Conservation (phyloP, 805 yeast genomes). For the Barnettozyma populi region DNA sequence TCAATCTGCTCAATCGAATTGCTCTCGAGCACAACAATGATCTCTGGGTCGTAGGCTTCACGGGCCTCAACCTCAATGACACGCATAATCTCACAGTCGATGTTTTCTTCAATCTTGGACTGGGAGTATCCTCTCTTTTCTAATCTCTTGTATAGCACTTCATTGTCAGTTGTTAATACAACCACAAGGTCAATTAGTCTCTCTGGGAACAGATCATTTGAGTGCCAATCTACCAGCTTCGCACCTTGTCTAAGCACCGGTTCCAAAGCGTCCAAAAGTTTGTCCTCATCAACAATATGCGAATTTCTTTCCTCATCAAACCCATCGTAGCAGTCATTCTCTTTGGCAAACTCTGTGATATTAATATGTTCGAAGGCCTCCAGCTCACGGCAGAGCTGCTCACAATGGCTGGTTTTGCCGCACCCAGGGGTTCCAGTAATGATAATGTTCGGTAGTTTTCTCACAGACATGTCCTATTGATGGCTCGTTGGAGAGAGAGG, state of each 20-base stretch:
- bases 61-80: constrained; percentile 81
- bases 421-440: constrained; percentile 96
- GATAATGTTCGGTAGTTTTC: constrained; percentile 60
- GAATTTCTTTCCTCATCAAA: constrained; percentile 83
- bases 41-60: constrained; percentile 72
- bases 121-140: constrained; percentile 72
- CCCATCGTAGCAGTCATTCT: constrained; percentile 70
- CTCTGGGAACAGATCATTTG: constrained; percentile 93
- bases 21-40: constrained; percentile 76
- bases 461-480: constrained; percentile 13
- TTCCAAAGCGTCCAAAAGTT: constrained; percentile 74
- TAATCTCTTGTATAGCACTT: constrained; percentile 68
- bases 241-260: constrained; percentile 81
- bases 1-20: constrained; percentile 73
- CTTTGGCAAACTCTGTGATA: constrained; percentile 78
- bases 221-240: constrained; percentile 93
- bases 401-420: constrained; percentile 78
- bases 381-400: constrained; percentile 46
- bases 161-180: constrained; percentile 76
- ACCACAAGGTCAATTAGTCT: constrained; percentile 87
- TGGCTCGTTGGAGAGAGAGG: background rate
- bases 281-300: constrained; percentile 89
- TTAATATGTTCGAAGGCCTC: constrained; percentile 47
- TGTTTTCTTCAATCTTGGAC: constrained; percentile 79
- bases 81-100: constrained; percentile 97